Conservation (phyloP, 2,329 filamentous ascomycete genomes). For the Alternaria alternata region DNA sequence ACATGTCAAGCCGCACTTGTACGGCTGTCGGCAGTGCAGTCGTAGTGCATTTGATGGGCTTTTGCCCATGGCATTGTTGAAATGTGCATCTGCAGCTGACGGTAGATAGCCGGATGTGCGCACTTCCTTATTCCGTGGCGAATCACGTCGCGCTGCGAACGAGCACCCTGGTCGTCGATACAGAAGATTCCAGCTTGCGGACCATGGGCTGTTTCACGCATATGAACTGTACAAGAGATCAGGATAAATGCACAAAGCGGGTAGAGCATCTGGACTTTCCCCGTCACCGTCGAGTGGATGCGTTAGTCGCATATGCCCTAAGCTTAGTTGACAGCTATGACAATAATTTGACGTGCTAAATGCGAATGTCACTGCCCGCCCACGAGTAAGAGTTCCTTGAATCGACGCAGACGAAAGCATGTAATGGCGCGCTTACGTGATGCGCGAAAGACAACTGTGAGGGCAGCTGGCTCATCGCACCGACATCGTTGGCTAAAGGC, state of each 20-base stretch:
- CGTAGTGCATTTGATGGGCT: neutral
- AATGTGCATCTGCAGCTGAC: neutral
- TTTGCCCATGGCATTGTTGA: neutral
- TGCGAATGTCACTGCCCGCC: neutral
- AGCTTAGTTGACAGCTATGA: slow-evolving; percentile 4
- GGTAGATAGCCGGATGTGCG: neutral
- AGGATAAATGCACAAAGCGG: neutral
- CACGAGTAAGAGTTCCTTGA: neutral
- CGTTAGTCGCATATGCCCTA: slow-evolving; percentile 1
- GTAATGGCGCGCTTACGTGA: slow-evolving; percentile 1
- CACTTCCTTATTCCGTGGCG: slow-evolving; percentile 6
- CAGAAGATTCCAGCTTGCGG: neutral
- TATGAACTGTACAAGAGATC: neutral
- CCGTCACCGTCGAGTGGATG: neutral
- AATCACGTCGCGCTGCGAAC: neutral
- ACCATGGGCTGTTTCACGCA: neutral
- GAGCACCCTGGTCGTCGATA: neutral
- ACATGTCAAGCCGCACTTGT: neutral
- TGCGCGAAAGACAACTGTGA: neutral
- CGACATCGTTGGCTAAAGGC: neutral
- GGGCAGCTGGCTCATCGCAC: neutral
- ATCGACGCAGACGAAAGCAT: neutral
- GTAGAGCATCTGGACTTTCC: neutral
- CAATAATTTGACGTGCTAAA: neutral
- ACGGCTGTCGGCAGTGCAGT: neutral